Conservation (phyloP, 345 rosid species). For the Arabidopsis arenosa region DNA sequence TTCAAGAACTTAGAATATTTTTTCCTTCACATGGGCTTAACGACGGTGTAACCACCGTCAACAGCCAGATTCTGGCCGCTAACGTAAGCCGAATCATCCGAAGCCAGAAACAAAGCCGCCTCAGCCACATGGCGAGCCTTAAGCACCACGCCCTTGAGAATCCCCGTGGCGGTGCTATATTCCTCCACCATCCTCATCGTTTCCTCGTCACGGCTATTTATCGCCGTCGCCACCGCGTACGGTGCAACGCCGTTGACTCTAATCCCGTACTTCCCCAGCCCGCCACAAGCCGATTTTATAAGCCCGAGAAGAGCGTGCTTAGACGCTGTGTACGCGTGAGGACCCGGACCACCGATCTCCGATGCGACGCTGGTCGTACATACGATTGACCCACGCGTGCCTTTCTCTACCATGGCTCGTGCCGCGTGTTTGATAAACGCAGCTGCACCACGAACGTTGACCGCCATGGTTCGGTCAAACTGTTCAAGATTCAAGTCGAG, state of each 20-base stretch:
- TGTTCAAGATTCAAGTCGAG: slow-evolving; percentile 60
- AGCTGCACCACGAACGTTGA: slow-evolving; percentile 75
- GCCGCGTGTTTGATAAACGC: slow-evolving; percentile 79
- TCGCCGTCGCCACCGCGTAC: slow-evolving; percentile 69
- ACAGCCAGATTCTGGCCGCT: slow-evolving; percentile 85
- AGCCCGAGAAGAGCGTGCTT: slow-evolving; percentile 77
- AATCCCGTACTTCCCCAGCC: slow-evolving; percentile 80
- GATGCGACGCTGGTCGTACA: slow-evolving; percentile 70
- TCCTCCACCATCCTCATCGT: slow-evolving; percentile 55
- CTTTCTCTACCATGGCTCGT: slow-evolving; percentile 68
- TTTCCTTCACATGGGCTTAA: slow-evolving; percentile 11
- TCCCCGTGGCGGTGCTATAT: slow-evolving; percentile 42
- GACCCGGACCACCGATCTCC: slow-evolving; percentile 60
- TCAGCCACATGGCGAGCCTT: slow-evolving; percentile 78
- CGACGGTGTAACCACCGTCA: slow-evolving; percentile 82
- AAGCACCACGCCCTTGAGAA: slow-evolving; percentile 69
- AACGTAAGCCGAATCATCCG: slow-evolving; percentile 73
- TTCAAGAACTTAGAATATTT: too few relatives aligned
- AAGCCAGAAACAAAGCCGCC: slow-evolving; percentile 82
- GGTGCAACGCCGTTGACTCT: slow-evolving; percentile 85
- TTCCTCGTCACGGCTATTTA: slow-evolving; percentile 55
- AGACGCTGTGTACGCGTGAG: slow-evolving; percentile 70
- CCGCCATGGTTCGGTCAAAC: slow-evolving; percentile 64
- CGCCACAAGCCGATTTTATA: slow-evolving; percentile 69
- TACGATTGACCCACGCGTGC: slow-evolving; percentile 69